A percentile compares a stretch with the other conserved stretches of the same genome.
Evolutionary conservation across 257 asterid genomes (phyloP).

Genomic region (Solanum tarapatanum): DNA sequence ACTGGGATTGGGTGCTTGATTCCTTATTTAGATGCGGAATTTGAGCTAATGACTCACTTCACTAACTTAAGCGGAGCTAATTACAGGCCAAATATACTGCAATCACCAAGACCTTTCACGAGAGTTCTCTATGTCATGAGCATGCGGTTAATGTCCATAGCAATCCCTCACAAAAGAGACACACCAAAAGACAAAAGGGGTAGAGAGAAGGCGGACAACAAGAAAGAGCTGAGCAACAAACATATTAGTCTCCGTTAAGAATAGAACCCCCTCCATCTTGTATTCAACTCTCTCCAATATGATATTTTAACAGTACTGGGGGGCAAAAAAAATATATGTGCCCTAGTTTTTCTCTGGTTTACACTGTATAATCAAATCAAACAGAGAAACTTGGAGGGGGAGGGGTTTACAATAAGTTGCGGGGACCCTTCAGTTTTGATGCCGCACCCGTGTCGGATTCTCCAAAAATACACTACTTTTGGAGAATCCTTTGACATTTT

Average conservation of each 20-base stretch:
- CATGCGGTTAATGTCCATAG: background rate
- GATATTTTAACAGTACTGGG: background rate
- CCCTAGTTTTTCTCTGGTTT: background rate
- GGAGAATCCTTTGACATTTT: background rate
- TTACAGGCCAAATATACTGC: background rate
- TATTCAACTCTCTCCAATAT: background rate
- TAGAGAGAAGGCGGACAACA: background rate
- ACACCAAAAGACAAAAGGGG: background rate
- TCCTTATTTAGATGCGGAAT: background rate
- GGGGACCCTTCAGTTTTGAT: background rate
- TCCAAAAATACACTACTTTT: background rate
- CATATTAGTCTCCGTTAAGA: background rate
- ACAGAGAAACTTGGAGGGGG: background rate
- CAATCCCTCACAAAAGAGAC: background rate
- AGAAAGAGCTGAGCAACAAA: background rate
- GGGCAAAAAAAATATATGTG: background rate
- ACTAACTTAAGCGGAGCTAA: background rate
- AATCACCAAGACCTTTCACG: background rate
- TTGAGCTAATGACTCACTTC: background rate
- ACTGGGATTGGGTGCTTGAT: background rate
- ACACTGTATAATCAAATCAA: background rate
- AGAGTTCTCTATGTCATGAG: background rate
- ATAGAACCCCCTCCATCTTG: background rate
- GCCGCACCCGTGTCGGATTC: background rate
- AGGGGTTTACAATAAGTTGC: background rate